A percentile compares a stretch with the other conserved stretches of the same genome.
Conservation (phyloP, 306 rosid species). For the Acacia acuminata region DNA sequence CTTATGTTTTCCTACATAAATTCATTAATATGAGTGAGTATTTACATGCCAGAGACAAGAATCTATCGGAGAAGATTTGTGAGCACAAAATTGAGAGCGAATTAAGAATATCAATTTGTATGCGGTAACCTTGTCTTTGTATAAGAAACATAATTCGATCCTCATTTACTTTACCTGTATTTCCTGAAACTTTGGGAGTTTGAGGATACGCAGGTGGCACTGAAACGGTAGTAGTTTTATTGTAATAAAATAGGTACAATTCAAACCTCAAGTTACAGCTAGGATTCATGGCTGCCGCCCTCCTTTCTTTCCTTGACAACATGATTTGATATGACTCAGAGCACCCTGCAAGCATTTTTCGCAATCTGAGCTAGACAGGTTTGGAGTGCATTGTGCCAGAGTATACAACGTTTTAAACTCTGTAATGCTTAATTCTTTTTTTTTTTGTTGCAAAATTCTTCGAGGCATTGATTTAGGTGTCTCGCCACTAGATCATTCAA, state of each 20-base stretch:
- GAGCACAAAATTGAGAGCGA: too few species aligned
- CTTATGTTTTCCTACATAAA: too few species aligned
- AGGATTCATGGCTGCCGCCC: conserved; percentile 30
- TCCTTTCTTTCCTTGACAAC: conserved; percentile 26
- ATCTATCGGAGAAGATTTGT: too few species aligned
- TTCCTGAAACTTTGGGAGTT: too few species aligned
- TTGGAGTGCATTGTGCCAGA: conserved; percentile 45
- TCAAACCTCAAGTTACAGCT: conserved; percentile 44
- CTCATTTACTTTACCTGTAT: too few species aligned
- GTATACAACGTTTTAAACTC: conserved; percentile 10
- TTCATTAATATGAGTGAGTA: too few species aligned
- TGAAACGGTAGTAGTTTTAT: neutral
- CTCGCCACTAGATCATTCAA: neutral
- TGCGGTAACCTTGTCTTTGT: too few species aligned
- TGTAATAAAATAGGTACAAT: neutral
- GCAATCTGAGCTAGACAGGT: conserved; percentile 29
- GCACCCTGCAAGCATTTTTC: conserved; percentile 29
- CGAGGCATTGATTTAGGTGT: neutral
- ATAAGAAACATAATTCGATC: too few species aligned
- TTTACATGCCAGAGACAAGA: too few species aligned
- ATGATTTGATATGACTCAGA: accelerated
- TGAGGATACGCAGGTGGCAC: neutral
- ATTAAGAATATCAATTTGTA: too few species aligned
- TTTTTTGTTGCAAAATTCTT: conserved; percentile 14
- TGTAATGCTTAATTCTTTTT: neutral